phyloP scores from a whole-genome alignment of 805 yeast species.

The Nakazawaea wyomingensis region DNA sequence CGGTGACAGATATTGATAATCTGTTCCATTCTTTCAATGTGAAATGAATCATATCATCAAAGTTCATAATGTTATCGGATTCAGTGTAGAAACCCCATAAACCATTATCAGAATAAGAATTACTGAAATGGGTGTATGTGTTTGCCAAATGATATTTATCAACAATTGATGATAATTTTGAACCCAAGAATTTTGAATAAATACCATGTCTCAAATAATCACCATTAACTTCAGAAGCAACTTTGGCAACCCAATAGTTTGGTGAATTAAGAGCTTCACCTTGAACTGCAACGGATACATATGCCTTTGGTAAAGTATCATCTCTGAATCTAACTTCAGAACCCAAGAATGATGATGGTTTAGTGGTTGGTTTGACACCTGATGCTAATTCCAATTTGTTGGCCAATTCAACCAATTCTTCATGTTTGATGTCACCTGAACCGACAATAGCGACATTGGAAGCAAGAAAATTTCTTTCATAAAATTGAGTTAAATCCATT shows the following conservation, averaged over 20 bases:
- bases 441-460: constrained; percentile 64
- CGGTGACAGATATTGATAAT: constrained; percentile 68
- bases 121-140: constrained; percentile 65
- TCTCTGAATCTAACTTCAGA: constrained; percentile 86
- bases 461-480: constrained; percentile 50
- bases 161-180: constrained; percentile 65
- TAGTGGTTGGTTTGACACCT: constrained; percentile 43
- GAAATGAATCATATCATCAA: constrained; percentile 79
- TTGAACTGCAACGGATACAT: constrained; percentile 68
- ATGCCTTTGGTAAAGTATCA: constrained; percentile 78
- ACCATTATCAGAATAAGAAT: constrained; percentile 71
- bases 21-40: constrained; percentile 85
- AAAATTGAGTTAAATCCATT: constrained; percentile 53
- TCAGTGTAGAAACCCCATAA: constrained; percentile 78
- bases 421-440: constrained; percentile 68
- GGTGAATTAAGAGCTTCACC: constrained; percentile 64
- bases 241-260: constrained; percentile 65
- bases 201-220: constrained; percentile 52
- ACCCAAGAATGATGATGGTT: constrained; percentile 68
- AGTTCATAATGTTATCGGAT: constrained; percentile 49
- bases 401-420: constrained; percentile 61
- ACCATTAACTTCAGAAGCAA: constrained; percentile 63
- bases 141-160: constrained; percentile 71
- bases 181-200: constrained; percentile 52
- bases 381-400: constrained; percentile 44